phyloP scores from a whole-genome alignment of 352 stramenopile genomes.

The Hyaloperonospora arabidopsidis region DNA sequence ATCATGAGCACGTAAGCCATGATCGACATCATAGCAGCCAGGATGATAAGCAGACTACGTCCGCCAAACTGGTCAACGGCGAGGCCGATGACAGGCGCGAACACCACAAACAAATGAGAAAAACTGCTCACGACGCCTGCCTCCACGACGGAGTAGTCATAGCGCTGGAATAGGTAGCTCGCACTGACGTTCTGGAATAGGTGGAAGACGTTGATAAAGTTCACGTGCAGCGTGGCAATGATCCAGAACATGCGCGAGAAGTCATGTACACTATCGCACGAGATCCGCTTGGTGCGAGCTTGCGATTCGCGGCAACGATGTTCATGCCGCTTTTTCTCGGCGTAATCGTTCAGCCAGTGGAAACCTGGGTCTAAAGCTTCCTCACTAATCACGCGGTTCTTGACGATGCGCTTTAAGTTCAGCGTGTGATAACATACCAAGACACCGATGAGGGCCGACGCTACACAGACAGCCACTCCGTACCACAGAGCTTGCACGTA shows the following conservation, averaged over 20 bases:
- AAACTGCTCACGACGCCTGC: constrained; percentile 74
- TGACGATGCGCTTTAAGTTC: constrained; percentile 55
- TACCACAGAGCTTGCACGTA: constrained; percentile 86
- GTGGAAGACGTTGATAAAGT: constrained; percentile 88
- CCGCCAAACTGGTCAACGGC: constrained; percentile 85
- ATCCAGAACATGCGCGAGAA: constrained; percentile 86
- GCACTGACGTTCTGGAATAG: constrained; percentile 88
- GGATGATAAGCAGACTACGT: constrained; percentile 73
- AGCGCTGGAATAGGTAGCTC: constrained; percentile 81
- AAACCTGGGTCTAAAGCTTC: constrained; percentile 48
- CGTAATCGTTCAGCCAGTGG: constrained; percentile 65
- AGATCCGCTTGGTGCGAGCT: constrained; percentile 33
- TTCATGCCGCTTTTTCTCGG: constrained; percentile 54
- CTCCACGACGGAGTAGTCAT: constrained; percentile 81
- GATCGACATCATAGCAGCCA: constrained; percentile 61
- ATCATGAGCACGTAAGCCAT: constrained; percentile 80
- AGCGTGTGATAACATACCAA: constrained; percentile 55
- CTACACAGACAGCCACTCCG: constrained; percentile 49
- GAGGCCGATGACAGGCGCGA: constrained; percentile 83
- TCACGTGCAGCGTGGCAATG: constrained; percentile 74
- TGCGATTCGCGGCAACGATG: constrained; percentile 32
- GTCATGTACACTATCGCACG: constrained; percentile 54
- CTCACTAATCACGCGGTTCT: constrained; percentile 46
- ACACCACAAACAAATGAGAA: constrained; percentile 75
- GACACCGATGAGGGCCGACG: constrained; percentile 42